Base-by-base conservation (phyloP, 441 rosid genomes). In the Gossypium trilobum region DNA sequence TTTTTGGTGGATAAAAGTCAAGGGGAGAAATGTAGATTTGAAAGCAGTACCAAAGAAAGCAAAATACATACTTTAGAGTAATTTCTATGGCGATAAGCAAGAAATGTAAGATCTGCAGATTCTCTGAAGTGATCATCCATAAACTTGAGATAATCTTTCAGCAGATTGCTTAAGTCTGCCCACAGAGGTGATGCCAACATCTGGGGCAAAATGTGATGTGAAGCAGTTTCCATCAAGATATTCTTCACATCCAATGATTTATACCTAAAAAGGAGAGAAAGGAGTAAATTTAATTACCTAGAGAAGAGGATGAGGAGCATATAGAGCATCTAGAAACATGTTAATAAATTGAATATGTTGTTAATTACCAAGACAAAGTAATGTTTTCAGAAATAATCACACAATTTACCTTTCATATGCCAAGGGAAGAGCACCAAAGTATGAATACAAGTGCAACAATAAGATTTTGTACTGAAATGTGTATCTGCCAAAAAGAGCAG, bases 101-200 rank as follows among this genome's bases (percentile, higher is more conserved):
- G 97, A 83, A 86, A 91, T 14, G 99, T 91, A 69, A 95, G 98
- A 82, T 95, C 99, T 65, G 98, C 97, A 25, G 97, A 95, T 84
- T 95, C 99, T 80, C 92, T 84, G 60, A 91, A 88, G 85, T 95
- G 95, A 60, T 95, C 99, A 89, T 95, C 99, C 98, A 93, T 93
- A 86, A 93, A 95, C 85, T 85, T 88, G 72, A 93, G 93, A 73
- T 95, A 95, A 83, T 95, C 97, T 83, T 86, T 87, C 44, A 95
- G 86, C 73, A 93, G 86, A 81, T 78, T 81, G 81, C 78, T 83
- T 73, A 84, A 84, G 75, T 93, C 94, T 64, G 57, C 73, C 94
- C 95, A 95, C 75, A 90, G 88, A 11, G 97, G 94, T 73, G 99
- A 93, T 50, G 66, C 91, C 87, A 87, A 79, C 88, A 95, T 86